Evolutionary conservation across 1,139 yeast genomes (phyloP), one percentile per base, ranked within the genome.

Genomic region (Taphrina confusa): DNA sequence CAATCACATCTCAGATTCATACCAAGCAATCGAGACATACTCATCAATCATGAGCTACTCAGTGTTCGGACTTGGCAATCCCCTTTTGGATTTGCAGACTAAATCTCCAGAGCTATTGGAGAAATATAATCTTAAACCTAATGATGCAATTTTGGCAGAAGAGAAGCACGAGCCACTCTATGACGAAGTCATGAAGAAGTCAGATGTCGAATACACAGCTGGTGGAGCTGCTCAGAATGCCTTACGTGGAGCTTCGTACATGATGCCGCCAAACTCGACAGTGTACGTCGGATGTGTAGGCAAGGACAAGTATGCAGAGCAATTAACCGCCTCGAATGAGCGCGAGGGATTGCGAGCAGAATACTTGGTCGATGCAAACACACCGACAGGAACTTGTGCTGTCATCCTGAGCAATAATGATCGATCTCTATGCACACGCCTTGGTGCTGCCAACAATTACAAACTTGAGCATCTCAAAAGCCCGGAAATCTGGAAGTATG

Each of bases 221-320:
- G 99, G 99, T 68, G 99, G 99, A 73, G 98, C 99, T 68, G 98
- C 97, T 64, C 99, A 92, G 78, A 92, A 92, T 78, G 85, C 98
- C 65, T 97, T 98, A 63, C 84, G 99, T 78, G 99, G 96, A 71
- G 97, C 97, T 58, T 97, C 92, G 72, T 91, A 89, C 77, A 76
- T 89, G 65, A 80, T 94, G 62, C 96, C 97, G 63, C 76, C 79
- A 52, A 75, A 83, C 69, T 84, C 94, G 31, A 98, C 92, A 57
- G 87, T 85, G 60, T 92, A 94, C 80, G 90, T 92, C 71, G 99
- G 99, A 59, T 85, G 96, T 61, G 98, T 91, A 65, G 98, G 98
- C 71, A 81, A 87, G 68, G 99, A 92, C 75, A 81, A 85, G 69
- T 92, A 85, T 76, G 84, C 94, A 61, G 90, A 86, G 65, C 82